phyloP scores from a whole-genome alignment of 169 alveolate genomes.

The Plasmodium reichenowi region DNA sequence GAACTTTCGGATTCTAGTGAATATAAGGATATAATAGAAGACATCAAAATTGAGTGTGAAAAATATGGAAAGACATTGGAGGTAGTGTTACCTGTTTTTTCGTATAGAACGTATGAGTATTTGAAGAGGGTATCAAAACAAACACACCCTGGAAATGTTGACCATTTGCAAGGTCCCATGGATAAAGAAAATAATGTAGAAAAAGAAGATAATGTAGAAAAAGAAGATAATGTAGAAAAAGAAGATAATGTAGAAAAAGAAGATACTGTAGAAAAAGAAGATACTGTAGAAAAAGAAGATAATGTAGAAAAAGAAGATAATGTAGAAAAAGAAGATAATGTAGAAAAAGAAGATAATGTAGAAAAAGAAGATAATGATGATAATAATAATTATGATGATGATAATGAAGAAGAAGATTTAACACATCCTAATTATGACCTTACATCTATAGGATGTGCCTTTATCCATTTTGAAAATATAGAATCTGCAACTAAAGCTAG shows the following conservation, averaged over 20 bases:
- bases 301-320: too few species aligned
- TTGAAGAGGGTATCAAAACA: background rate
- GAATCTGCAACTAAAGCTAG: conserved; percentile 84
- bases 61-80: conserved; percentile 85
- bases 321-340: too few species aligned
- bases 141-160: background rate
- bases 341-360: too few species aligned
- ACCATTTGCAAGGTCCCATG: background rate
- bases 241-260: too few species aligned
- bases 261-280: too few species aligned
- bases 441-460: conserved; percentile 82
- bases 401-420: conserved; percentile 64
- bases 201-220: too few species aligned
- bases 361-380: background rate
- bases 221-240: too few species aligned
- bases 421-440: conserved; percentile 45
- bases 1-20: conserved; percentile 87
- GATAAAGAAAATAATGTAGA: background rate
- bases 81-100: conserved; percentile 86
- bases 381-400: conserved; percentile 8
- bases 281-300: too few species aligned
- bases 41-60: conserved; percentile 86
- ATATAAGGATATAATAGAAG: conserved; percentile 87
- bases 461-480: conserved; percentile 78
- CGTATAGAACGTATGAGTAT: conserved; percentile 70